Evolutionary conservation across 106 monocot genomes (phyloP), one percentile per base, ranked within the genome.

Genomic region (Dioscorea alata): DNA sequence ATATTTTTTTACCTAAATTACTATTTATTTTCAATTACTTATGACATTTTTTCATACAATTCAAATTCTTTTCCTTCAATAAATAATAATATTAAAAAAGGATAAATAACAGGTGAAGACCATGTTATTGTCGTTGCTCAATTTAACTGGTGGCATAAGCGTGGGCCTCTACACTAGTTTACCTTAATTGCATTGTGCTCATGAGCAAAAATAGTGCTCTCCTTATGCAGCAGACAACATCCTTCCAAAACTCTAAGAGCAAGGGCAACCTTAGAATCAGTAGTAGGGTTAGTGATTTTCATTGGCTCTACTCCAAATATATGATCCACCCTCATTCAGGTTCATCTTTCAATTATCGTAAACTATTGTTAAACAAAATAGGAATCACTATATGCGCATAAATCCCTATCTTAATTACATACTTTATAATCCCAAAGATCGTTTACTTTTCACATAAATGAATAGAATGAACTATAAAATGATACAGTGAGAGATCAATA

Each of bases 231-330:
- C 48, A 99, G 79, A 69, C 99, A 99, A 80, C 90, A 99, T 24
- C 90, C 99, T 83, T 93, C 93, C 71, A 99, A 60, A 74, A 93
- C 99, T 73, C 93, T 83, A 78, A 99, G 93, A 66, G 90, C 99
- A 68, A 99, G 85, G 66, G 93, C 71, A 72, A 93, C 78, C 82
- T 99, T 93, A 48, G 72, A 73, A 8, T 90, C 85, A 50, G 90
- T 88, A 13, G 93, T 77, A 25, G 93, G 99, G 63, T 90, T 90
- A 34, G 57, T 81, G 67, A 93, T 82, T 77, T 93, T 99, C 79
- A 99, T 67, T 28, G 93, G 87, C 48, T 90, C 87, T 34, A 78
- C 81, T 50, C 90, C 99, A 75, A 93, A 86, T 61, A 99, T 81
- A 67, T 79, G 77, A 80, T 88, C 83, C 60, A 88, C 75, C 32